Evolutionary conservation across 192 early-diverging fungal genomes (phyloP).

Genomic region (Entrophospora sp.): DNA sequence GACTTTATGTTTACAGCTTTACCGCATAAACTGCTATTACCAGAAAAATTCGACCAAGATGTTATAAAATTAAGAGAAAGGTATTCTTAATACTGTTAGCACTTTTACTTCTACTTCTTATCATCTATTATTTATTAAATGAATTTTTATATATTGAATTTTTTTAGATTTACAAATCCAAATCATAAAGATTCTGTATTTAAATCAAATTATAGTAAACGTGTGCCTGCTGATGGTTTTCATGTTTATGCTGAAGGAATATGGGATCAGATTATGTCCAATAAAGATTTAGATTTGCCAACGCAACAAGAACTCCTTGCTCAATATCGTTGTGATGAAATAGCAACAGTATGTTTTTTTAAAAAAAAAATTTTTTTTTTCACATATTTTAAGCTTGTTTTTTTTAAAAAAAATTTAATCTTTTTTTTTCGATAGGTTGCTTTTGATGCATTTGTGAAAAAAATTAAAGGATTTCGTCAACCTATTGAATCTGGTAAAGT

Average conservation of each 20-base stretch:
- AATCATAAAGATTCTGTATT: slow-evolving; percentile 72
- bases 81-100: too few species aligned
- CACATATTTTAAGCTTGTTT: neutral
- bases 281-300: slow-evolving; percentile 94
- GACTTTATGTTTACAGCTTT: slow-evolving; percentile 83
- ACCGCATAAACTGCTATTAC: slow-evolving; percentile 83
- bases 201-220: slow-evolving; percentile 72
- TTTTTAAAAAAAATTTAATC: neutral
- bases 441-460: slow-evolving; percentile 58
- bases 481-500: slow-evolving; percentile 74
- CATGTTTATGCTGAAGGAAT: slow-evolving; percentile 83
- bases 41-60: slow-evolving; percentile 73
- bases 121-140: neutral
- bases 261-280: slow-evolving; percentile 94
- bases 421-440: slow-evolving; percentile 32
- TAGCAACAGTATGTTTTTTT: slow-evolving; percentile 47
- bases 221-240: slow-evolving; percentile 95
- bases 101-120: neutral
- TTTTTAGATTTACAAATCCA: slow-evolving; percentile 59
- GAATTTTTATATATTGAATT: neutral
- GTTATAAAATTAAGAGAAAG: slow-evolving; percentile 55
- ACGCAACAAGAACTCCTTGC: slow-evolving; percentile 97
- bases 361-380: neutral
- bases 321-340: slow-evolving; percentile 98
- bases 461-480: slow-evolving; percentile 53